A percentile compares a stretch with the other conserved stretches of the same genome.
These are phyloP conservation scores for Alternaria postmessia DNA, from an alignment of 2,329 filamentous ascomycete species.

Conservation along the genomic window DNA sequence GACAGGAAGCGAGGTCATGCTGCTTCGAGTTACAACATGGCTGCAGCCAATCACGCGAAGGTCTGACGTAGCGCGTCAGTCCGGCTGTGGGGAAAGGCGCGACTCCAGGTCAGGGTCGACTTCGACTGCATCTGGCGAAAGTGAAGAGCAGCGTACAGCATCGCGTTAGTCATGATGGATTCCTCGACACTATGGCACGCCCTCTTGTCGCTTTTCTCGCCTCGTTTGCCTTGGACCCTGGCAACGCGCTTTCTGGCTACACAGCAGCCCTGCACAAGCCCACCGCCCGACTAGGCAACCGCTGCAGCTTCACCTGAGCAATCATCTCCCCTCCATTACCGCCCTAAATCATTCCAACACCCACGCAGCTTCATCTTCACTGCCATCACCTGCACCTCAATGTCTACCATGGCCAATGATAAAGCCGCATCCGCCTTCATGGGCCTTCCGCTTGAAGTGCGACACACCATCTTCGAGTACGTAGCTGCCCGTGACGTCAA, in stretches of 20 bases:
- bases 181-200: not conserved
- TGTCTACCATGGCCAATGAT: constrained; percentile 13
- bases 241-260: constrained; percentile 8
- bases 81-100: constrained; percentile 11
- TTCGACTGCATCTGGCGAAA: not conserved
- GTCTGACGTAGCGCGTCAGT: constrained; percentile 6
- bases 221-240: not conserved
- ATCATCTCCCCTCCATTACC: not conserved
- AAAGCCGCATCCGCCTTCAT: constrained; percentile 23
- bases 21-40: not conserved
- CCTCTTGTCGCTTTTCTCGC: not conserved
- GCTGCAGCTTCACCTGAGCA: constrained; percentile 3
- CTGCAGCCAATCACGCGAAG: constrained; percentile 7
- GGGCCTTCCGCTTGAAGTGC: constrained; percentile 43
- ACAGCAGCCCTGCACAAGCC: constrained; percentile 15
- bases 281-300: constrained; percentile 27
- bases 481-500: constrained; percentile 24
- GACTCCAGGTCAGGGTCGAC: not conserved
- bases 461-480: constrained; percentile 40
- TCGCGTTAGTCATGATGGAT: constrained; percentile 1
- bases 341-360: not conserved
- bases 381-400: not conserved
- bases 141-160: not conserved
- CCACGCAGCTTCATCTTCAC: not conserved
- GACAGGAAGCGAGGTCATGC: not conserved